A percentile compares a stretch with the other conserved stretches of the same genome.
Conservation (phyloP, 345 rosid genomes). For the Aquilaria yunnanensis region DNA sequence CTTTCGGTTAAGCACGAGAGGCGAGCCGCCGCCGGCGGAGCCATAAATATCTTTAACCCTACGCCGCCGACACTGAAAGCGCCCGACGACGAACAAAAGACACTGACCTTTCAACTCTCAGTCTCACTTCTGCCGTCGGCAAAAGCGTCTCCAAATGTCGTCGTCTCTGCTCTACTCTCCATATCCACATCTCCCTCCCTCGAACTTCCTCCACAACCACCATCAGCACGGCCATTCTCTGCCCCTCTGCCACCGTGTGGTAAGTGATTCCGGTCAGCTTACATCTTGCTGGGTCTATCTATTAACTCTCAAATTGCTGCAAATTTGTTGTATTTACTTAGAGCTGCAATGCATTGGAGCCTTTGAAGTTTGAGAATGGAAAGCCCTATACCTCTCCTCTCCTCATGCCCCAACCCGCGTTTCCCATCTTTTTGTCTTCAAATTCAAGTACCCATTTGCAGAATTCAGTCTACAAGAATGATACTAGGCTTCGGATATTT, state of each 20-base stretch:
- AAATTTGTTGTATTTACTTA: slow-evolving; percentile 5
- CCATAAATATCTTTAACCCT: too few relatives aligned
- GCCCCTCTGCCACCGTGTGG: slow-evolving; percentile 25
- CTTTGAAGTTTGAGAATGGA: slow-evolving; percentile 48
- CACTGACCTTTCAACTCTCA: too few relatives aligned
- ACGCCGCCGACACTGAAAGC: too few relatives aligned
- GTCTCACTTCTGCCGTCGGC: too few relatives aligned
- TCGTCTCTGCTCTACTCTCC: slow-evolving; percentile 29
- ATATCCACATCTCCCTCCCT: slow-evolving; percentile 11
- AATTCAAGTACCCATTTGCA: slow-evolving; percentile 26
- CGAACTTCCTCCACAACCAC: slow-evolving; percentile 10
- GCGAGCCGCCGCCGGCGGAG: too few relatives aligned
- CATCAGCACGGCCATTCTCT: slow-evolving; percentile 9
- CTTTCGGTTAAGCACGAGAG: too few relatives aligned
- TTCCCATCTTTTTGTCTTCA: slow-evolving; percentile 35
- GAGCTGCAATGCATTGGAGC: slow-evolving; percentile 68
- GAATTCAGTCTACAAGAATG: slow-evolving; percentile 31
- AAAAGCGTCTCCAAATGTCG: slow-evolving; percentile 9
- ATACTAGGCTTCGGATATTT: slow-evolving; percentile 74
- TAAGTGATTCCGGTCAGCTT: slow-evolving; percentile 10
- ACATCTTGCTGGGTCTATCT: background rate
- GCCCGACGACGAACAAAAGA: too few relatives aligned
- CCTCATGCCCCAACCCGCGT: slow-evolving; percentile 20
- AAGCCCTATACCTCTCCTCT: slow-evolving; percentile 39
- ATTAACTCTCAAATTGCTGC: background rate